These are phyloP conservation scores for Cornus controversa DNA, from an alignment of 148 eudicot genomes.

Conservation along the genomic window DNA sequence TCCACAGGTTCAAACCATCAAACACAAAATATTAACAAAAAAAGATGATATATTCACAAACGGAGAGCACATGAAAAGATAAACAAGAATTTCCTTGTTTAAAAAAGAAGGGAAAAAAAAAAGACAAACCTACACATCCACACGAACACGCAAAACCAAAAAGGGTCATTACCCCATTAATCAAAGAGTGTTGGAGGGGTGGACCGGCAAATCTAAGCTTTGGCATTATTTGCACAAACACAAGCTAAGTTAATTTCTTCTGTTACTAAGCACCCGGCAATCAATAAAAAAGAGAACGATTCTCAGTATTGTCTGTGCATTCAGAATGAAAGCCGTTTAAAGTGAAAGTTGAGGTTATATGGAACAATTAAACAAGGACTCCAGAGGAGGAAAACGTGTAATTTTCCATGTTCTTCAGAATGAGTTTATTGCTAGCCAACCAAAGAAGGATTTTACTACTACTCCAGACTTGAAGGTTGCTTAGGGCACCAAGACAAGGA, in stretches of 20 bases:
- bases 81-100: too few species aligned
- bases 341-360: not conserved
- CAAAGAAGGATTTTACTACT: not conserved
- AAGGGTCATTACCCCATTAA: too few species aligned
- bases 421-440: not conserved
- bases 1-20: conserved; percentile 13
- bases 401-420: not conserved
- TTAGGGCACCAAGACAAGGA: not conserved
- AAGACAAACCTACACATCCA: too few species aligned
- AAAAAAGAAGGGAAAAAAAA: too few species aligned
- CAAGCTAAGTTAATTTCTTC: too few species aligned
- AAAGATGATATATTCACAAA: not conserved
- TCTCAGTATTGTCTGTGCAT: too few species aligned
- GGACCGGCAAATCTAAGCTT: too few species aligned
- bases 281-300: too few species aligned
- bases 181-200: too few species aligned
- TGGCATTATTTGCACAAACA: not conserved
- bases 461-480: not conserved
- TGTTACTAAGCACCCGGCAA: too few species aligned
- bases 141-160: too few species aligned
- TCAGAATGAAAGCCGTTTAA: too few species aligned
- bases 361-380: not conserved
- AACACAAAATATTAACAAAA: not conserved
- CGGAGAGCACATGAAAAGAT: not conserved
- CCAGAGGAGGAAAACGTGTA: not conserved